These are phyloP conservation scores for Melianthus villosus DNA, from an alignment of 441 rosid species.

Conservation along the genomic window DNA sequence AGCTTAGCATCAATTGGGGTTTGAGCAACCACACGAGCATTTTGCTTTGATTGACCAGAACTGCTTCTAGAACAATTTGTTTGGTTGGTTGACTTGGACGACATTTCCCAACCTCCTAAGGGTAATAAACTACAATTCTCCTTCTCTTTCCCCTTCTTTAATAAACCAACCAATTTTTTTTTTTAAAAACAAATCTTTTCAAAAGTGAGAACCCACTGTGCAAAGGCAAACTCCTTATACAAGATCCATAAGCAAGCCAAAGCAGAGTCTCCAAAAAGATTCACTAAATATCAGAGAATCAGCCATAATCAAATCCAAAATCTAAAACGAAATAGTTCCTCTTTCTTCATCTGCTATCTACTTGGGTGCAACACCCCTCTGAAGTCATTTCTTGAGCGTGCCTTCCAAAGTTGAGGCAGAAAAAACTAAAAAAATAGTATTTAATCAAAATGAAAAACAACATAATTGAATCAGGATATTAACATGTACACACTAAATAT, in stretches of 20 bases:
- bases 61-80: slow-evolving; percentile 30
- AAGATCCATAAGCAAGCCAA: slow-evolving; percentile 6
- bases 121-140: too few species aligned
- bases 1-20: slow-evolving; percentile 68
- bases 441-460: too few species aligned
- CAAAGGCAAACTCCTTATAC: slow-evolving; percentile 5
- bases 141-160: slow-evolving; percentile 6
- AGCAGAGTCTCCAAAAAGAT: background rate
- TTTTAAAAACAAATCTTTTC: too few species aligned
- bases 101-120: too few species aligned
- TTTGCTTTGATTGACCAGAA: slow-evolving; percentile 37
- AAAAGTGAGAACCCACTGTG: slow-evolving; percentile 5
- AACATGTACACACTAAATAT: too few species aligned
- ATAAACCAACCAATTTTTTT: slow-evolving; percentile 11
- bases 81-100: slow-evolving; percentile 31
- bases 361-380: too few species aligned
- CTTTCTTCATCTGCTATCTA: slow-evolving; percentile 12
- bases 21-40: slow-evolving; percentile 38
- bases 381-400: too few species aligned
- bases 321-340: slow-evolving; percentile 3
- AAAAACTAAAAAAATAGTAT: too few species aligned
- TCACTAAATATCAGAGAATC: slow-evolving; percentile 2
- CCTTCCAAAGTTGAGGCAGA: too few species aligned
- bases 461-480: too few species aligned
- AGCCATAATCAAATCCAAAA: slow-evolving; percentile 10